These are phyloP conservation scores for Carex myosuroides DNA, from an alignment of 176 grass and related monocot species.

Conservation along the genomic window DNA sequence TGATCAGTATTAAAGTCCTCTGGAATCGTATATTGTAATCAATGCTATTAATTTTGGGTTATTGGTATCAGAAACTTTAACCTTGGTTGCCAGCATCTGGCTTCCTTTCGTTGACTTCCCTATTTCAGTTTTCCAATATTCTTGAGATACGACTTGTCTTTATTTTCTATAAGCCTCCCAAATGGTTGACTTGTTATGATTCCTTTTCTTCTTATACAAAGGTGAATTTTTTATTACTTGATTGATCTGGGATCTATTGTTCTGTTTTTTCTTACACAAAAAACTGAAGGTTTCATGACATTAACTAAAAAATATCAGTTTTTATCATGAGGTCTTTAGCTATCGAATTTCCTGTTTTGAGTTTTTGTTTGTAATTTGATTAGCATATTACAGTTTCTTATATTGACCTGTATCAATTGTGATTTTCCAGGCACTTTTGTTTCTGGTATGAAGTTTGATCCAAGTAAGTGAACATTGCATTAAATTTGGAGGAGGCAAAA, in stretches of 20 bases:
- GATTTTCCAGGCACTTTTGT: conserved; percentile 2
- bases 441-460: background rate
- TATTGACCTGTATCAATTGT: background rate
- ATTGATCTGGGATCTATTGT: background rate
- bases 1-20: background rate
- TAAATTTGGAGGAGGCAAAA: background rate
- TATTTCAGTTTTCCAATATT: background rate
- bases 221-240: background rate
- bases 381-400: background rate
- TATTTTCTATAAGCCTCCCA: background rate
- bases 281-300: background rate
- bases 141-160: background rate
- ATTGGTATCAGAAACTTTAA: background rate
- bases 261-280: background rate
- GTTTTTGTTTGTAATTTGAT: background rate
- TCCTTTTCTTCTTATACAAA: background rate
- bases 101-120: background rate
- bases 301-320: background rate
- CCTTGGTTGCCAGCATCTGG: background rate
- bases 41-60: background rate
- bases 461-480: background rate
- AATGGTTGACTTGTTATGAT: conserved; percentile 15
- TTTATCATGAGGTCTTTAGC: background rate
- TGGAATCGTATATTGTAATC: background rate
- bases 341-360: background rate